phyloP scores from a whole-genome alignment of 75 land plant species.

The Larix kaempferi region DNA sequence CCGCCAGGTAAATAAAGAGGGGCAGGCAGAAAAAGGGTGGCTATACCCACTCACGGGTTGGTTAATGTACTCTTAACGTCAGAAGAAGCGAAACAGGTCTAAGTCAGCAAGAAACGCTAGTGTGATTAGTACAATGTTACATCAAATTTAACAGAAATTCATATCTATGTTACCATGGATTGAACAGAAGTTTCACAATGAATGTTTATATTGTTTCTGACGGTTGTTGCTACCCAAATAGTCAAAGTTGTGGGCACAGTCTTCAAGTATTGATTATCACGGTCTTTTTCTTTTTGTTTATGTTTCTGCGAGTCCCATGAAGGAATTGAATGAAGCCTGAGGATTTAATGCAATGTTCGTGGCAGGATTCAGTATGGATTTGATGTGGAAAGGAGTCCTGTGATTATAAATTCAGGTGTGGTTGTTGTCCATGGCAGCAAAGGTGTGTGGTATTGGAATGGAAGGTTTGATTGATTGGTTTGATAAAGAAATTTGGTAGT shows the following conservation, averaged over 20 bases:
- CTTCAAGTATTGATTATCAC: conserved; percentile 7
- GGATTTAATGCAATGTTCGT: conserved; percentile 3
- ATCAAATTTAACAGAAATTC: background rate
- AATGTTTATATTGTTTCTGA: background rate
- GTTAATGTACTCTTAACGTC: background rate
- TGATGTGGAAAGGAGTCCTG: background rate
- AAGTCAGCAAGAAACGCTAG: background rate
- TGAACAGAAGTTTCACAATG: background rate
- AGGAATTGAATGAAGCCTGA: background rate
- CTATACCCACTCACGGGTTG: background rate
- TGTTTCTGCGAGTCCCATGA: background rate
- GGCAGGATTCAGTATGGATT: background rate
- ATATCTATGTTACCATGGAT: background rate
- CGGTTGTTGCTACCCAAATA: background rate
- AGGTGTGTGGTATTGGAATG: background rate
- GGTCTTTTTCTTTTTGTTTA: conserved; percentile 2
- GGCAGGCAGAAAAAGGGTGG: background rate
- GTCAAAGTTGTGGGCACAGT: conserved; percentile 10
- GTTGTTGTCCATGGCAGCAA: background rate
- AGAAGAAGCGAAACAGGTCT: too few species aligned
- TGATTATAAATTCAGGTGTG: background rate
- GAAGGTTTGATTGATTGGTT: conserved; percentile 11
- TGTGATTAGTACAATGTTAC: too few species aligned
- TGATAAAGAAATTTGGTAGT: conserved; percentile 3
- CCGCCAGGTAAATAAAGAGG: background rate